phyloP scores from a whole-genome alignment of 2,329 filamentous ascomycete genomes.

The Fusarium udum region DNA sequence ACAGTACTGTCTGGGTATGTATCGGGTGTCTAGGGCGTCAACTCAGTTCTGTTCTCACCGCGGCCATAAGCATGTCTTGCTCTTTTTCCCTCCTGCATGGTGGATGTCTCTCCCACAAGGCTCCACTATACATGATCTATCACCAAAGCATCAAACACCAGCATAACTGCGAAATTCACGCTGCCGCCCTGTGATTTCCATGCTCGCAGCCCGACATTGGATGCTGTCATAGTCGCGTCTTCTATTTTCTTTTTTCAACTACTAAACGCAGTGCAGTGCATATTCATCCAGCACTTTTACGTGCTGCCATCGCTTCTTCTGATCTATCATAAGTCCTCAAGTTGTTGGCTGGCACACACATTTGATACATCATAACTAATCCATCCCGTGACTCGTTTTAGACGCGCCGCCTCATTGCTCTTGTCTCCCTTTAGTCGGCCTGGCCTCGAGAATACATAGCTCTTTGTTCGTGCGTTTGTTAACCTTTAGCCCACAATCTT shows the following conservation, averaged over 20 bases:
- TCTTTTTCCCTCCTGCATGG: background rate
- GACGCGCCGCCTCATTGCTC: slow-evolving; percentile 9
- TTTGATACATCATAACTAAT: slow-evolving; percentile 36
- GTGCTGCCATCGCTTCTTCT: background rate
- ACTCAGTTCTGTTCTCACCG: background rate
- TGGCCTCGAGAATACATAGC: background rate
- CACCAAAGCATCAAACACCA: slow-evolving; percentile 4
- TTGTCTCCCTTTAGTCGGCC: slow-evolving; percentile 3
- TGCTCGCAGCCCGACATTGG: background rate
- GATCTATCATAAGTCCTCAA: background rate
- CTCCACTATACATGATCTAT: slow-evolving; percentile 10
- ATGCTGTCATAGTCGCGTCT: background rate
- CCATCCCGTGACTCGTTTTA: slow-evolving; percentile 18
- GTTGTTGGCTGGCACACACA: slow-evolving; percentile 5
- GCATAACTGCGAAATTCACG: background rate
- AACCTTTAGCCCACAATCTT: background rate
- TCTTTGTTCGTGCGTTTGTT: background rate
- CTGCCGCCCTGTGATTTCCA: background rate
- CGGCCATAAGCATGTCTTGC: slow-evolving; percentile 9
- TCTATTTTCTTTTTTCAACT: background rate
- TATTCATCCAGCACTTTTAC: background rate
- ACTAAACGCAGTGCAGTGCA: background rate
- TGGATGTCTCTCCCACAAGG: background rate
- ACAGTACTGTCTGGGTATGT: background rate
- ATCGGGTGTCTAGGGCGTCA: too few relatives aligned